Percentiles rank a stretch among this genome's conserved stretches.
These are phyloP conservation scores for Oryza australiensis DNA, from an alignment of 176 grass and related monocot species.

Conservation along the genomic window DNA sequence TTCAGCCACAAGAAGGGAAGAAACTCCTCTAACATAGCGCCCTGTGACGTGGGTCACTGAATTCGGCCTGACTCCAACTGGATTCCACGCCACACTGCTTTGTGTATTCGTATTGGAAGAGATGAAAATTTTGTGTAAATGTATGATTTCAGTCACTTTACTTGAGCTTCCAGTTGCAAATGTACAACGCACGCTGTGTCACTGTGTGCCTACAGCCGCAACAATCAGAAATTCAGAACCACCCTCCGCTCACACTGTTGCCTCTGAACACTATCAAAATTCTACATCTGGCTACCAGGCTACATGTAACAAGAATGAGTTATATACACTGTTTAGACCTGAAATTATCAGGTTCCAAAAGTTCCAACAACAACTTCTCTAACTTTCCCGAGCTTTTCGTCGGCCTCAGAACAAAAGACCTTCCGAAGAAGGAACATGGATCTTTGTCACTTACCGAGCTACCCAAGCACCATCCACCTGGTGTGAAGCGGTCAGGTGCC, in stretches of 20 bases:
- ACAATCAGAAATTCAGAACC: slow-evolving; percentile 16
- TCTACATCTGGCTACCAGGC: slow-evolving; percentile 40
- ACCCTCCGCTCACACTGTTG: background rate
- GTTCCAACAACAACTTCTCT: slow-evolving; percentile 73
- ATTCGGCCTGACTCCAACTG: too few relatives aligned
- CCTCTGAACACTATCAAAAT: slow-evolving; percentile 33
- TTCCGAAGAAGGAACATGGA: slow-evolving; percentile 59
- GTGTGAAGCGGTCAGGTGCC: slow-evolving; percentile 48
- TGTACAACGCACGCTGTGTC: slow-evolving; percentile 26
- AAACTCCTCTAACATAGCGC: too few relatives aligned
- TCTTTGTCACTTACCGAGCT: slow-evolving; percentile 46
- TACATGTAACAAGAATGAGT: slow-evolving; percentile 40
- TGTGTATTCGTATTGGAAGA: background rate
- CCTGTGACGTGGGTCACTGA: too few relatives aligned
- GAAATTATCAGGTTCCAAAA: slow-evolving; percentile 81
- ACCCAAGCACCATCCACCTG: slow-evolving; percentile 89
- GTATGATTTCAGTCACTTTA: slow-evolving; percentile 30
- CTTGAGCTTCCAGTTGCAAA: slow-evolving; percentile 35
- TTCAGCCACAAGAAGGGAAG: too few relatives aligned
- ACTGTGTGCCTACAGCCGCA: slow-evolving; percentile 19
- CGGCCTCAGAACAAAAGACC: slow-evolving; percentile 58
- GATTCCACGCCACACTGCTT: background rate
- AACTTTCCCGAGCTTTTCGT: slow-evolving; percentile 54
- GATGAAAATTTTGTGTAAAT: background rate
- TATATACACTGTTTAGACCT: slow-evolving; percentile 98